A percentile compares a stretch with the other conserved stretches of the same genome.
These are phyloP conservation scores for Furcasterigmium furcatum DNA, from an alignment of 2,329 filamentous ascomycete genomes.

Conservation along the genomic window DNA sequence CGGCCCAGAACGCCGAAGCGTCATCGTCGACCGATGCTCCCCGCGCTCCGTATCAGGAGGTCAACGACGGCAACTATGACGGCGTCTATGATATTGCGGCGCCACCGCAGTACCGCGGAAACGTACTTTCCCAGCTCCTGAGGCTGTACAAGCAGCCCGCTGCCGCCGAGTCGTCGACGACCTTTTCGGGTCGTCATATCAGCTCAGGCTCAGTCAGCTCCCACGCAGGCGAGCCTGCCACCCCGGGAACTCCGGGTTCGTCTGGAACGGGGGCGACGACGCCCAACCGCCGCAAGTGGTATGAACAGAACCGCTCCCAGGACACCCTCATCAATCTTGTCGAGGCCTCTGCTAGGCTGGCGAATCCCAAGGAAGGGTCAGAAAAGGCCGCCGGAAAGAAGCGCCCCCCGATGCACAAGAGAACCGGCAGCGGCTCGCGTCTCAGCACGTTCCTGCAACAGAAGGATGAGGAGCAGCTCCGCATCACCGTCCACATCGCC, in stretches of 20 bases:
- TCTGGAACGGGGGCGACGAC: constrained; percentile 30
- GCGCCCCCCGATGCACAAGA: constrained; percentile 29
- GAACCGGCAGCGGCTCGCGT: constrained; percentile 29
- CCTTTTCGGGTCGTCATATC: neutral
- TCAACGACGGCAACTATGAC: constrained; percentile 35
- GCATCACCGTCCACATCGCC: constrained; percentile 51
- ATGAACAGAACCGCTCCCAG: constrained; percentile 42
- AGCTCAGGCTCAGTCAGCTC: constrained; percentile 5
- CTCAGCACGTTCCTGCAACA: constrained; percentile 36
- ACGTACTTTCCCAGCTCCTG: constrained; percentile 41
- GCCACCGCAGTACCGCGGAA: constrained; percentile 38
- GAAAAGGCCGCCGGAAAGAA: constrained; percentile 21
- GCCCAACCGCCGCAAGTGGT: constrained; percentile 43
- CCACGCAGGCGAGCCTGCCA: constrained; percentile 20
- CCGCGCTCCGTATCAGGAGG: constrained; percentile 21
- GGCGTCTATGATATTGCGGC: constrained; percentile 36
- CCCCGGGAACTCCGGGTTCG: constrained; percentile 27
- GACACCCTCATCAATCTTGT: constrained; percentile 44
- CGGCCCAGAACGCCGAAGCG: constrained; percentile 3
- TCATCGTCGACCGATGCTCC: constrained; percentile 4
- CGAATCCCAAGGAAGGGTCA: constrained; percentile 24
- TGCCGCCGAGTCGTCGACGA: constrained; percentile 4
- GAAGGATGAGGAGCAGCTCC: constrained; percentile 34
- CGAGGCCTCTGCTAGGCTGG: constrained; percentile 40
- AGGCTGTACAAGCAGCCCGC: constrained; percentile 41